These are phyloP conservation scores for Sungouiella thailandica DNA, from an alignment of 805 yeast genomes.

Conservation along the genomic window DNA sequence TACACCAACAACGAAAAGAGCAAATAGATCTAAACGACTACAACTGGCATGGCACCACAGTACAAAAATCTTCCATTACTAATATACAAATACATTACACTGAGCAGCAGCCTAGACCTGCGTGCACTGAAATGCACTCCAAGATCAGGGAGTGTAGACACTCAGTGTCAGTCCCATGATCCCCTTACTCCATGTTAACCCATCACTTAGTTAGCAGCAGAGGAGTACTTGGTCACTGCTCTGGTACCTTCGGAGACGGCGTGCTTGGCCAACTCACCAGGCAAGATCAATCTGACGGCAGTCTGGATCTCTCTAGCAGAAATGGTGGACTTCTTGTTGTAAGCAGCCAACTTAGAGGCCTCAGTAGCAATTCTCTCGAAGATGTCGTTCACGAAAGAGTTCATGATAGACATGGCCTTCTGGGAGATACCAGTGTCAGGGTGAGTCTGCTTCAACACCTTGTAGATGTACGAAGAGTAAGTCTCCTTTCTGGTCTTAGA, in stretches of 20 bases:
- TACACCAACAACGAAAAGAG: background rate
- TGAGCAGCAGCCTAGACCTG: constrained; percentile 12
- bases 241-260: constrained; percentile 38
- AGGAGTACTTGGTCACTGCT: constrained; percentile 37
- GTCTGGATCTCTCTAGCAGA: constrained; percentile 37
- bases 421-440: constrained; percentile 37
- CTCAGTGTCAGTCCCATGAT: constrained; percentile 11
- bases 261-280: constrained; percentile 38
- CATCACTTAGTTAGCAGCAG: constrained; percentile 28
- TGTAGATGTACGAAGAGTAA: constrained; percentile 35
- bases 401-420: constrained; percentile 37
- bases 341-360: constrained; percentile 37
- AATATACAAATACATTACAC: constrained; percentile 20
- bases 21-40: background rate
- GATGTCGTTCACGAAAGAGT: constrained; percentile 34
- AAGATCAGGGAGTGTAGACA: constrained; percentile 10
- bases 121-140: constrained; percentile 13
- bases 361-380: constrained; percentile 34
- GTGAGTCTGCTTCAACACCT: constrained; percentile 36
- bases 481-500: constrained; percentile 36
- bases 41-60: background rate
- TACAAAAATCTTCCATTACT: constrained; percentile 16
- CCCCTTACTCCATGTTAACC: constrained; percentile 8
- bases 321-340: constrained; percentile 36
- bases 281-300: constrained; percentile 36